Conservation (phyloP, 306 rosid genomes). For the Cajanus cajan region DNA sequence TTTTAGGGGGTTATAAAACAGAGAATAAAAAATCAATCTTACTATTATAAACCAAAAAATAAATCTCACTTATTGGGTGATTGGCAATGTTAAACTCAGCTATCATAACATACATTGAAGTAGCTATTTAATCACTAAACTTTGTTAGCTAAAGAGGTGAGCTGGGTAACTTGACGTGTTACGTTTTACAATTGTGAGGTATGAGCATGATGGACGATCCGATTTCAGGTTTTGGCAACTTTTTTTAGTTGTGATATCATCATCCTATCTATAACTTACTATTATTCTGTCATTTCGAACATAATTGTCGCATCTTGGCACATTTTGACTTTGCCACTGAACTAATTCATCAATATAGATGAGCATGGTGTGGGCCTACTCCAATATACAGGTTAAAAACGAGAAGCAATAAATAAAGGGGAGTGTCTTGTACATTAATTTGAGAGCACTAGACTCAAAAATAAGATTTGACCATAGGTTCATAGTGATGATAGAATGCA, state of each 20-base stretch:
- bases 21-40: neutral
- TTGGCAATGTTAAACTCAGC: neutral
- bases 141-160: neutral
- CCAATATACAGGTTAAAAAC: neutral
- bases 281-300: neutral
- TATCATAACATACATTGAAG: neutral
- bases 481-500: neutral
- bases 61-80: neutral
- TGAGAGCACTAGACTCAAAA: neutral
- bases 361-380: neutral
- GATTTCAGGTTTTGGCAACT: neutral
- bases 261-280: neutral
- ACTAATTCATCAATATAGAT: neutral
- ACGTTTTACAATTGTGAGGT: neutral
- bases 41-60: no score
- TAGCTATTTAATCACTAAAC: neutral
- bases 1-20: neutral
- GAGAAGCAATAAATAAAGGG: neutral
- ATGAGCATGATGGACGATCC: neutral
- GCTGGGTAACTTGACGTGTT: neutral
- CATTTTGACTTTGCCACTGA: neutral
- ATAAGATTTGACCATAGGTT: neutral
- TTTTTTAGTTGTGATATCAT: slow-evolving; percentile 10
- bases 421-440: neutral
- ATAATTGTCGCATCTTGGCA: neutral